Evolutionary conservation across 2,329 filamentous ascomycete species (phyloP), one percentile per base, ranked within the genome.

Genomic region (Pyrenophora graminea): DNA sequence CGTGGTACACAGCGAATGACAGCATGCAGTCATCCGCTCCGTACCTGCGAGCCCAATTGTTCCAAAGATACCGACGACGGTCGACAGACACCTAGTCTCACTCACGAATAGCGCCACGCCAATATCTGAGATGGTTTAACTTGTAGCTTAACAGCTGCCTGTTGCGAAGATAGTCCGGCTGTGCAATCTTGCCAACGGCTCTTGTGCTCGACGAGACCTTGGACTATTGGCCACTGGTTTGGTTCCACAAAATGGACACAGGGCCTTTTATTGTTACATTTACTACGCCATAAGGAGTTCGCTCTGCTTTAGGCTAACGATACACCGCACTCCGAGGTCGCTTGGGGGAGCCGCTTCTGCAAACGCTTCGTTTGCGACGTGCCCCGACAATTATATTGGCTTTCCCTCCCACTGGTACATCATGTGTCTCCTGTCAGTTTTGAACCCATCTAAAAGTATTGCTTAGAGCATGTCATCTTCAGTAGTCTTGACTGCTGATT

Each of bases 231-330:
- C 59, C 45, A 55, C 44, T 49, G 45, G 30, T 31, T 41, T 39
- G 39, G 68, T 70, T 51, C 27, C 57, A 71, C 69, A 67, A 21
- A 49, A 30, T 53, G 48, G 57, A 56, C 52, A 64, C 56, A 48
- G 63, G 66, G 63, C 56, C 58, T 61, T 64, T 54, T 46, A 56
- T 67, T 51, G 68, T 71, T 68, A 68, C 67, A 69, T 69, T 47
- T 56, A 59, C 66, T 70, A 67, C 66, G 55, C 69, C 64, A 54
- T 55, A 68, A 64, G 36, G 45, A 55, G 58, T 45, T 49, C 49
- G 50, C 38, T 58, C 60, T 63, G 64, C 66, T 58, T 67, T 61
- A 55, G 52, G 53, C 39, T 23, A 31, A 34, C 34, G 25, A 40
- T 42, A 39, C 40, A 38, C 13, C 39, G 34, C 40, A 37, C 31